phyloP scores from a whole-genome alignment of 192 early-diverging fungal species.

The Coemansia sp. region DNA sequence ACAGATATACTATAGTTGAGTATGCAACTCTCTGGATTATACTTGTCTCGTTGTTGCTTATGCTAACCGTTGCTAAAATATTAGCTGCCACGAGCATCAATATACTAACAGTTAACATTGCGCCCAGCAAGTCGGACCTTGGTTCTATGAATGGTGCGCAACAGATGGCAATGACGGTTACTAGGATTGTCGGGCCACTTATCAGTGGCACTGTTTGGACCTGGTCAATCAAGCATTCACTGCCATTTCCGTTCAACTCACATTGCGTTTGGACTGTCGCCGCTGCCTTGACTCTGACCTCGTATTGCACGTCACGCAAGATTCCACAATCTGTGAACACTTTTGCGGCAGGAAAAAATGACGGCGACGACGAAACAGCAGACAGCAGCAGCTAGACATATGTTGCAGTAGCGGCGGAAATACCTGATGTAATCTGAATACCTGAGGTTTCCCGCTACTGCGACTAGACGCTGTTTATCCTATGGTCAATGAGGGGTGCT shows the following conservation, averaged over 20 bases:
- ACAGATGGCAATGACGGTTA: conserved; percentile 32
- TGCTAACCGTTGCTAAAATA: conserved; percentile 3
- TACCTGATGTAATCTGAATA: too few relatives aligned
- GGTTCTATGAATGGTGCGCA: conserved; percentile 44
- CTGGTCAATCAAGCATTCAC: conserved; percentile 39
- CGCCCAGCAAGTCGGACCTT: conserved; percentile 28
- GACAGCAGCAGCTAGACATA: too few relatives aligned
- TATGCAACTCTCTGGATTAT: neutral
- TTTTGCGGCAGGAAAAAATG: conserved; percentile 23
- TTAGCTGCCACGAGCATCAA: conserved; percentile 15
- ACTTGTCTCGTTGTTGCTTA: neutral
- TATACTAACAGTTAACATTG: conserved; percentile 38
- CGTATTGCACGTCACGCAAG: conserved; percentile 8
- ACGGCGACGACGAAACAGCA: neutral
- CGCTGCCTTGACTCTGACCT: conserved; percentile 4
- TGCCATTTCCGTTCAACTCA: conserved; percentile 41
- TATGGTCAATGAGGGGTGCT: too few relatives aligned
- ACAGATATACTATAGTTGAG: neutral
- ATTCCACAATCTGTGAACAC: conserved; percentile 40
- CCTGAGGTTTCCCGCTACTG: too few relatives aligned
- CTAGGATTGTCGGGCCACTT: conserved; percentile 26
- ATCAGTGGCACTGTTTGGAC: conserved; percentile 23
- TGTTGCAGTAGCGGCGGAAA: too few relatives aligned
- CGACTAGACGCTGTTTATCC: too few relatives aligned
- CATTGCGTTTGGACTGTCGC: conserved; percentile 43